A percentile compares a stretch with the other conserved stretches of the same genome.
These are phyloP conservation scores for Aspergillus homomorphus DNA, from an alignment of 495 filamentous ascomycete genomes.

Conservation along the genomic window DNA sequence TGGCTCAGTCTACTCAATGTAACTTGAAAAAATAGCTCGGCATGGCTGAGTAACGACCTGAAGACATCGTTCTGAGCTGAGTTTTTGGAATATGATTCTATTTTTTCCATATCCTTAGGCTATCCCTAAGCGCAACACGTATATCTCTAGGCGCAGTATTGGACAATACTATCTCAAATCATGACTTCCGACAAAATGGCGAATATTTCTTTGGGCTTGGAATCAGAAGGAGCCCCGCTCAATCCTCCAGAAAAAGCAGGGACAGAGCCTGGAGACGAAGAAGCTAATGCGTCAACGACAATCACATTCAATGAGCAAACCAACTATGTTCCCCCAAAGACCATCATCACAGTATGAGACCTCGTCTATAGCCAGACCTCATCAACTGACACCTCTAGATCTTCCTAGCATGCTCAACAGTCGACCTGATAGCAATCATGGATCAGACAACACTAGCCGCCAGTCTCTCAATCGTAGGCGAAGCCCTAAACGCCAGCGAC, in stretches of 20 bases:
- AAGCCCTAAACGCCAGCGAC: slow-evolving; percentile 43
- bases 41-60: no score
- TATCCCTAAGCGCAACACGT: no score
- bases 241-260: not conserved
- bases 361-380: not conserved
- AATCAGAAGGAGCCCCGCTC: slow-evolving; percentile 5
- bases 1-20: not conserved
- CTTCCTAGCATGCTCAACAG: slow-evolving; percentile 54
- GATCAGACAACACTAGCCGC: slow-evolving; percentile 54
- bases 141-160: no score
- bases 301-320: slow-evolving; percentile 52
- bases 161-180: no score
- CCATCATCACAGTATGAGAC: slow-evolving; percentile 36
- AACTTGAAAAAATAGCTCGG: no score
- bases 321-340: slow-evolving; percentile 50
- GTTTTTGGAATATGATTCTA: no score
- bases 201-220: not conserved
- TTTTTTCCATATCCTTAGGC: no score
- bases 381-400: slow-evolving; percentile 33
- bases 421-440: slow-evolving; percentile 52
- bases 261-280: not conserved
- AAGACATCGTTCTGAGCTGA: no score
- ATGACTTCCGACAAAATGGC: not conserved
- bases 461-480: slow-evolving; percentile 50
- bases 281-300: slow-evolving; percentile 18